Percentiles rank a stretch among this genome's conserved stretches.
phyloP scores from a whole-genome alignment of 2,329 filamentous ascomycete genomes.

The Allantophomopsis cytisporea region DNA sequence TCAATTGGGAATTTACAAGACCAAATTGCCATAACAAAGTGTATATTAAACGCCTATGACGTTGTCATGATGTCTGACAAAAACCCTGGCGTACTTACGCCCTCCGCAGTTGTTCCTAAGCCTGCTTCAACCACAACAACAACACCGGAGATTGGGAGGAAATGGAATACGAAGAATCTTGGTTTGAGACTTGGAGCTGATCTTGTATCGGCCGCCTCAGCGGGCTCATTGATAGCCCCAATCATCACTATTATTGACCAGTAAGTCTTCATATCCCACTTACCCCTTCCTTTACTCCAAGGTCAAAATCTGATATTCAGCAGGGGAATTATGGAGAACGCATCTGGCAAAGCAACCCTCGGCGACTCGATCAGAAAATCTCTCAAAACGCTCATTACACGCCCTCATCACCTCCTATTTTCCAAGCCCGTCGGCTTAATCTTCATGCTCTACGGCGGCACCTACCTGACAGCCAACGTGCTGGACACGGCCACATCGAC shows the following conservation, averaged over 20 bases:
- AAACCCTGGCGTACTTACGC: too few species aligned
- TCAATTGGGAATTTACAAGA: too few species aligned
- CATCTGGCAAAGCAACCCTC: constrained; percentile 53
- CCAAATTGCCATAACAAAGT: too few species aligned
- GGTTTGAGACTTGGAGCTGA: constrained; percentile 55
- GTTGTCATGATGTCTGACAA: too few species aligned
- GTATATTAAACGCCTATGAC: too few species aligned
- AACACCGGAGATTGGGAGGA: too few species aligned
- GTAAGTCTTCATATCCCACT: constrained; percentile 27
- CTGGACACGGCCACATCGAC: constrained; percentile 72
- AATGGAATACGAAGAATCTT: constrained; percentile 69
- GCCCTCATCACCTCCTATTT: constrained; percentile 46
- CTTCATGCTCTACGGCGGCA: constrained; percentile 69
- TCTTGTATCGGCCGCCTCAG: constrained; percentile 51
- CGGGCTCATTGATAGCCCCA: constrained; percentile 67
- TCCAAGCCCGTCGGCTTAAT: constrained; percentile 58
- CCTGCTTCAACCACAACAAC: too few species aligned
- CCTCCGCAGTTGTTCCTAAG: too few species aligned
- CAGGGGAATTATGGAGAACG: constrained; percentile 70
- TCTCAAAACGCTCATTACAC: constrained; percentile 37
- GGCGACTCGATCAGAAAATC: constrained; percentile 44
- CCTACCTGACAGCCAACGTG: constrained; percentile 77
- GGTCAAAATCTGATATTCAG: too few species aligned
- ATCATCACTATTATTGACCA: constrained; percentile 80
- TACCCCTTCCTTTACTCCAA: background rate